phyloP scores from a whole-genome alignment of 768 basidiomycete species.

The Mycena floridula region DNA sequence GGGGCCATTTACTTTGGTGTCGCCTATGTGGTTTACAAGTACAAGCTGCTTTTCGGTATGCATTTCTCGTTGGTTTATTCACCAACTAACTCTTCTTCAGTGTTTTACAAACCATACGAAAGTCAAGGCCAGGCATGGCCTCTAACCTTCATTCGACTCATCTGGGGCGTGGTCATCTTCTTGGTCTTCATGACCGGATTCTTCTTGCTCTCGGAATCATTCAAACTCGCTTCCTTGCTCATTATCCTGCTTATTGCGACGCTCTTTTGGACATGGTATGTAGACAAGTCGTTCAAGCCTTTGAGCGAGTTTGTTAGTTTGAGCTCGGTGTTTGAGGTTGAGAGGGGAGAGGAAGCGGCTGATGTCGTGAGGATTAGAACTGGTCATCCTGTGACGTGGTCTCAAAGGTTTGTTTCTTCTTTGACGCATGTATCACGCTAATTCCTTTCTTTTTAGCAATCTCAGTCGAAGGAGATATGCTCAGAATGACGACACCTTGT shows the following conservation, averaged over 20 bases:
- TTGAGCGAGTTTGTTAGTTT: constrained; percentile 81
- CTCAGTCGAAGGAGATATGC: constrained; percentile 85
- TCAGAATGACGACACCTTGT: constrained; percentile 89
- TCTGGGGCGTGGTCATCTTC: constrained; percentile 91
- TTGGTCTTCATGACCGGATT: constrained; percentile 96
- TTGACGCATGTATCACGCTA: neutral
- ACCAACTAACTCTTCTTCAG: constrained; percentile 32
- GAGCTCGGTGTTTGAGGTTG: constrained; percentile 83
- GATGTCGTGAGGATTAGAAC: constrained; percentile 69
- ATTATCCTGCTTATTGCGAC: constrained; percentile 74
- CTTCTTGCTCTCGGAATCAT: constrained; percentile 62
- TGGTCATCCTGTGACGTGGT: constrained; percentile 84
- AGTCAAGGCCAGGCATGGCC: constrained; percentile 98
- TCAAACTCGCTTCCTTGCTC: constrained; percentile 55
- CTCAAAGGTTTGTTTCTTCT: constrained; percentile 61
- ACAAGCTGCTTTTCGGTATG: constrained; percentile 91
- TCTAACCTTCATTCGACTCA: constrained; percentile 85
- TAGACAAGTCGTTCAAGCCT: constrained; percentile 58
- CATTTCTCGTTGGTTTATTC: neutral
- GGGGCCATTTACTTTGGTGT: constrained; percentile 96
- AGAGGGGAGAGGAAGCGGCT: constrained; percentile 81
- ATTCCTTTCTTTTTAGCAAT: constrained; percentile 41
- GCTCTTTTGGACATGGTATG: constrained; percentile 75
- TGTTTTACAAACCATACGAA: constrained; percentile 98
- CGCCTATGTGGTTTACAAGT: constrained; percentile 96